These are phyloP conservation scores for Raphanus raphanistrum DNA, from an alignment of 345 rosid genomes.

Conservation along the genomic window DNA sequence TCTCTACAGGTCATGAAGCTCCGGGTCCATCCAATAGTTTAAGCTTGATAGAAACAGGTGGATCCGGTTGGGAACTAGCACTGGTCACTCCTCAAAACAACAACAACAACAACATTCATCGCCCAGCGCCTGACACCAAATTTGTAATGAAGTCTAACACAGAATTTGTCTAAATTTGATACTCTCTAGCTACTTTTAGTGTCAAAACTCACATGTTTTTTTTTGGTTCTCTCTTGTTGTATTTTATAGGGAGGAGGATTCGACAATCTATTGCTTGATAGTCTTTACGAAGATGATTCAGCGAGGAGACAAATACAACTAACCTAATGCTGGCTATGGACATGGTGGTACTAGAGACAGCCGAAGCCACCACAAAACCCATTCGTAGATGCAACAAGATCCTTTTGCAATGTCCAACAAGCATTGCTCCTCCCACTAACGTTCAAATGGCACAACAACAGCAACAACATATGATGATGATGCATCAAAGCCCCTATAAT, in stretches of 20 bases:
- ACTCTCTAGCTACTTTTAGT: background rate
- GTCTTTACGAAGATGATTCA: constrained; percentile 85
- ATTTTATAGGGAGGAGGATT: constrained; percentile 80
- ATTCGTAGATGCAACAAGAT: constrained; percentile 63
- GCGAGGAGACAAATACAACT: constrained; percentile 77
- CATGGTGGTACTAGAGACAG: constrained; percentile 39
- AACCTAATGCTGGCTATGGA: constrained; percentile 82
- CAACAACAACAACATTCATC: constrained; percentile 42
- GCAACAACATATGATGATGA: constrained; percentile 42
- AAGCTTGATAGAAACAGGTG: constrained; percentile 51
- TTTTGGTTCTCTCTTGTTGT: background rate
- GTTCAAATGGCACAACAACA: constrained; percentile 83
- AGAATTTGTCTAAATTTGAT: background rate
- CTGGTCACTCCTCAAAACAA: constrained; percentile 87
- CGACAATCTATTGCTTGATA: constrained; percentile 84
- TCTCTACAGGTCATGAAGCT: constrained; percentile 49
- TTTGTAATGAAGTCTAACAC: constrained; percentile 49
- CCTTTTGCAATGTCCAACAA: constrained; percentile 67
- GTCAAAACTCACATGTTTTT: background rate
- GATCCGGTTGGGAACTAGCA: constrained; percentile 93
- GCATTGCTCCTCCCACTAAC: constrained; percentile 67
- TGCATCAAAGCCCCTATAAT: constrained; percentile 38
- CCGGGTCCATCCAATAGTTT: constrained; percentile 49
- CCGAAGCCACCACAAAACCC: constrained; percentile 49
- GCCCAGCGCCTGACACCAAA: constrained; percentile 54